Conservation (phyloP, 1,139 yeast species). For the Protomyces inouyei region DNA sequence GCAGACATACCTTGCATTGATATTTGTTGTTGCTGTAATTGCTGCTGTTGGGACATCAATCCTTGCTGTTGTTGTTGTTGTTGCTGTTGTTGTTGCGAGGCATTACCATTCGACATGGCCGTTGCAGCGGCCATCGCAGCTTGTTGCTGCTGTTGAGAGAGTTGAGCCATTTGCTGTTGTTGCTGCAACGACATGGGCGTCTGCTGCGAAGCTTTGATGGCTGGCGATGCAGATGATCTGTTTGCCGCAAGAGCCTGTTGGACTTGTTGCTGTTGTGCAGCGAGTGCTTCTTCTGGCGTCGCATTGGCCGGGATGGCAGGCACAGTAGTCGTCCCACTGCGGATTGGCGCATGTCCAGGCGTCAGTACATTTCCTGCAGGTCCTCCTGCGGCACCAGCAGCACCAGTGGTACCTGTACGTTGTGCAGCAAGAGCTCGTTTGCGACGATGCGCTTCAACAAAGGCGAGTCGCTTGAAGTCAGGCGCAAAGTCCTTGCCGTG, state of each 20-base stretch:
- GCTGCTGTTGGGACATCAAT: conserved; percentile 4
- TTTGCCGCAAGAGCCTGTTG: neutral
- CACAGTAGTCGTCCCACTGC: neutral
- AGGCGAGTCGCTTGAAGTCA: conserved; percentile 29
- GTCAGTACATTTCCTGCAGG: neutral
- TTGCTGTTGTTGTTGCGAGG: neutral
- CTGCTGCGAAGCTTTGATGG: neutral
- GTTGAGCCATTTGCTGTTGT: neutral
- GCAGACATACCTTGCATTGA: neutral
- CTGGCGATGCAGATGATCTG: neutral
- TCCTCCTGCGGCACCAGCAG: neutral
- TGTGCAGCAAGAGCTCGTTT: conserved; percentile 12
- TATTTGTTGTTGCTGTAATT: neutral
- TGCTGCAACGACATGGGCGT: neutral
- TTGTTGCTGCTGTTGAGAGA: neutral
- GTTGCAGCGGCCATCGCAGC: neutral
- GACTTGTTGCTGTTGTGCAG: neutral
- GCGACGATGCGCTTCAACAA: conserved; percentile 28
- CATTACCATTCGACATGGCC: neutral
- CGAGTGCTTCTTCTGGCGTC: neutral
- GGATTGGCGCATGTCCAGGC: neutral
- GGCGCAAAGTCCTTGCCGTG: conserved; percentile 29
- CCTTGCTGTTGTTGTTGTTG: neutral
- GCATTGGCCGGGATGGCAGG: neutral
- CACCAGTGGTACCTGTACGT: neutral